phyloP scores from a whole-genome alignment of 805 yeast species.

The Saturnispora galanensis region DNA sequence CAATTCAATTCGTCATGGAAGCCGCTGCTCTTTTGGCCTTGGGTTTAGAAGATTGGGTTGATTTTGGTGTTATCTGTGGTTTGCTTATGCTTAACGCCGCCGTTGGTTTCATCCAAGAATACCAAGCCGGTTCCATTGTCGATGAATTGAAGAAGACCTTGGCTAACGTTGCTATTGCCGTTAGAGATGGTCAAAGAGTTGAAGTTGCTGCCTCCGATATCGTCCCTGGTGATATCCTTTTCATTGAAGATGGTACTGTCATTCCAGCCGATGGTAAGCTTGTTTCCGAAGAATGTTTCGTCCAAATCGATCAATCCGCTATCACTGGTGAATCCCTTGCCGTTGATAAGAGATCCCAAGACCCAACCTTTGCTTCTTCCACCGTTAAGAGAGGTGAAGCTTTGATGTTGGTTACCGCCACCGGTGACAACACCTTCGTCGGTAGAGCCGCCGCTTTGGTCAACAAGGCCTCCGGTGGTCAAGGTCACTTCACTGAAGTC shows the following conservation, averaged over 20 bases:
- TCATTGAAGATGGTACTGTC: constrained; percentile 85
- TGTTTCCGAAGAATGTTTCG: constrained; percentile 67
- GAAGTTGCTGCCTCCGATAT: constrained; percentile 77
- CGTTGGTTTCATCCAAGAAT: constrained; percentile 96
- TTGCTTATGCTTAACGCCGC: constrained; percentile 75
- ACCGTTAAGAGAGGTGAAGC: constrained; percentile 95
- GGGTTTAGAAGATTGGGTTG: constrained; percentile 97
- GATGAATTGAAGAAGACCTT: constrained; percentile 92
- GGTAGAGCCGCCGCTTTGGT: constrained; percentile 97
- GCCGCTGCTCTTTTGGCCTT: constrained; percentile 93
- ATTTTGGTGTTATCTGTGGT: constrained; percentile 95
- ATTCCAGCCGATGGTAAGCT: constrained; percentile 89
- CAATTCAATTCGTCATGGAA: constrained; percentile 95
- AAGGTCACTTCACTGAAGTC: constrained; percentile 96
- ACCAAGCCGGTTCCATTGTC: constrained; percentile 96
- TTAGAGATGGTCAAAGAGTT: constrained; percentile 67
- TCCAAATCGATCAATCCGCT: constrained; percentile 93
- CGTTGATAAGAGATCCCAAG: constrained; percentile 86
- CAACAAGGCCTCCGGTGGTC: constrained; percentile 85
- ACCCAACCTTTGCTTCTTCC: constrained; percentile 81
- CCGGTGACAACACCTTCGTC: constrained; percentile 91
- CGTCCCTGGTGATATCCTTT: constrained; percentile 90
- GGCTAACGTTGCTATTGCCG: constrained; percentile 81
- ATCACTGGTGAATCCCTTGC: constrained; percentile 97
- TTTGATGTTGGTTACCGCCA: constrained; percentile 86